Base-by-base conservation (phyloP, 352 stramenopile genomes). In the Globisporangium yorkense region DNA sequence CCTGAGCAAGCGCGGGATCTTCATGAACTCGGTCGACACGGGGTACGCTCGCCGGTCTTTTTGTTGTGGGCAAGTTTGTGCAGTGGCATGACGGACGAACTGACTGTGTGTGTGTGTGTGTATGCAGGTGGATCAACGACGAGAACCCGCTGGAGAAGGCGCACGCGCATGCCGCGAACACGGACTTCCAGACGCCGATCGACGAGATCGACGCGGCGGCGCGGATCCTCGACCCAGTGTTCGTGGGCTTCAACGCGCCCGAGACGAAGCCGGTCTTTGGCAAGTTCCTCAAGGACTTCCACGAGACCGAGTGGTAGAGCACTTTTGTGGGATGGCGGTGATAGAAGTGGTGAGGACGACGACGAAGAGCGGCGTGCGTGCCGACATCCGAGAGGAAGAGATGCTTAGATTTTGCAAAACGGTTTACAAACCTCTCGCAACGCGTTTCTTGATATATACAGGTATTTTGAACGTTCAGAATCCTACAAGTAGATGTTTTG, bases 21-120 rank as follows among this genome's bases (percentile, higher is more conserved):
- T 89, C 67, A 99, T 99, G 96, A 99, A 97, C 65, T 95, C 87
- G 43, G 94, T 99, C n/a, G 96, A 99, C 75, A 99, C 96, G 18
- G 96, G 96, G 72, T 91, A 66, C 62, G 77, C 5, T 37, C 9
- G 6, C 9, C 9, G 6, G 9, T 37, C 74, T n/a, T 18, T 29
- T 49, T 16, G 20, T 16, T 21, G 29, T 53, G 48, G 12, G 3
- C 15, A 24, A 39, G 2, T 4, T 3, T 7, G 24, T 59, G 0
- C 31, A 29, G 16, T 58, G 56, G 57, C 12, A 16, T 49, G 20
- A 58, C n/a, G 43, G 13, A 39, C 33, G 9, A 3, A 12, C 33
- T 12, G 31, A 35, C 31, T 8, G 33, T 18, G 15, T 51, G 53
- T 61, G 35, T 27, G 33, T 29, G 21, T 31, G 33, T 18, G 50